Evolutionary conservation across 345 rosid genomes (phyloP).

Genomic region (Excoecaria cochinchinensis): DNA sequence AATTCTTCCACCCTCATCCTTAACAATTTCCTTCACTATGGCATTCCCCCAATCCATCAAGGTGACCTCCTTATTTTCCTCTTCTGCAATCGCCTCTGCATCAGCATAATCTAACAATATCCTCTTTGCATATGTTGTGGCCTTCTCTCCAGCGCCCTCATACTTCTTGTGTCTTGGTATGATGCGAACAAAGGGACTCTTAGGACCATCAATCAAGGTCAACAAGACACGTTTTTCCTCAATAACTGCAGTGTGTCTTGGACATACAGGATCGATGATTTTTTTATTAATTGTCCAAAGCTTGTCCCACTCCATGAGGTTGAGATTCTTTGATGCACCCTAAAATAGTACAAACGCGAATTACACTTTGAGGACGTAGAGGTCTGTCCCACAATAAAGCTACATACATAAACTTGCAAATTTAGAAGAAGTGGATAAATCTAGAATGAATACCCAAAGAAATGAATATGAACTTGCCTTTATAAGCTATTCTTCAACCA

Average conservation of each 20-base stretch:
- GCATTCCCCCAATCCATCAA: conserved; percentile 97
- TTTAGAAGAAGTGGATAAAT: background rate
- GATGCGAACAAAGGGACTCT: conserved; percentile 63
- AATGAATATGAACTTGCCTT: background rate
- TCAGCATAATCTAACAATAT: conserved; percentile 82
- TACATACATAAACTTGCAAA: background rate
- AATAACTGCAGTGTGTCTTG: conserved; percentile 88
- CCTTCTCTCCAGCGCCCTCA: conserved; percentile 94
- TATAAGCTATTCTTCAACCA: background rate
- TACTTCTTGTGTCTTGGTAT: conserved; percentile 84
- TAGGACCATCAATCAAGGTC: conserved; percentile 64
- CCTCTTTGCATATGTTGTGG: conserved; percentile 71
- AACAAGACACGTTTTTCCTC: conserved; percentile 58
- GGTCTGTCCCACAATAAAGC: background rate
- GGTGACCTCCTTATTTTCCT: conserved; percentile 59
- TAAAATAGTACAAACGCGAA: conserved; percentile 28
- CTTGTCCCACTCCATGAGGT: conserved; percentile 99
- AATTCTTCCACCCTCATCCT: conserved; percentile 60
- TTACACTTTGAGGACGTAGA: background rate
- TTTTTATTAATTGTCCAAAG: conserved; percentile 94
- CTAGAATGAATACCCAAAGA: background rate
- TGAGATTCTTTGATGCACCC: conserved; percentile 94
- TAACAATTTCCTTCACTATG: conserved; percentile 59
- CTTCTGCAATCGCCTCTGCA: conserved; percentile 64
- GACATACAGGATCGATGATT: conserved; percentile 91